phyloP scores from a whole-genome alignment of 2,329 filamentous ascomycete genomes.

The Polychaeton citri region DNA sequence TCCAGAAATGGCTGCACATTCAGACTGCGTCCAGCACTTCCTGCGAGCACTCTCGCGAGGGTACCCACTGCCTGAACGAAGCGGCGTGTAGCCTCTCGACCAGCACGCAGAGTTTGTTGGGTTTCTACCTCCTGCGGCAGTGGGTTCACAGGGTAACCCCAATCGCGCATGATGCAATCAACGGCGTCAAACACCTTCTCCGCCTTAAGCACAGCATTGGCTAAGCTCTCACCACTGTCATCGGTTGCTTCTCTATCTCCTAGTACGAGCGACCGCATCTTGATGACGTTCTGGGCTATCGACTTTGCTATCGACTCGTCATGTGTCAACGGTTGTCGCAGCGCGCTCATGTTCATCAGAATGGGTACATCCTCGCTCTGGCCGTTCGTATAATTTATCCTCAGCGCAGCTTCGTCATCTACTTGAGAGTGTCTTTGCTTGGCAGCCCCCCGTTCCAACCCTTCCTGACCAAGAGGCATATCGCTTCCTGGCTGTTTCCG shows the following conservation, averaged over 20 bases:
- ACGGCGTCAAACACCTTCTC: slow-evolving; percentile 39
- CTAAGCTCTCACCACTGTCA: slow-evolving; percentile 16
- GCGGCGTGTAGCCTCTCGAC: slow-evolving; percentile 42
- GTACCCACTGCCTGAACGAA: slow-evolving; percentile 51
- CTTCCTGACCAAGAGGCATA: slow-evolving; percentile 24
- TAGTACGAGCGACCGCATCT: slow-evolving; percentile 43
- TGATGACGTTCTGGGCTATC: slow-evolving; percentile 42
- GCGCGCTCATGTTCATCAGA: slow-evolving; percentile 7
- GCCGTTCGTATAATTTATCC: slow-evolving; percentile 47
- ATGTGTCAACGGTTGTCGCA: slow-evolving; percentile 32
- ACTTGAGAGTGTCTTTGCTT: slow-evolving; percentile 31
- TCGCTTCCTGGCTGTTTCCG: slow-evolving; percentile 30
- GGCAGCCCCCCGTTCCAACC: slow-evolving; percentile 9
- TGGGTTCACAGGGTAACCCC: slow-evolving; percentile 48
- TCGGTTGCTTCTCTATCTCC: slow-evolving; percentile 23
- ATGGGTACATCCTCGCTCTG: slow-evolving; percentile 46
- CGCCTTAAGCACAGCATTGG: slow-evolving; percentile 21
- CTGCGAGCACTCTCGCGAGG: slow-evolving; percentile 43
- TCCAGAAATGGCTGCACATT: slow-evolving; percentile 12
- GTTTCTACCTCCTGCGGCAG: slow-evolving; percentile 36
- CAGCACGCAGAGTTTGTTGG: slow-evolving; percentile 43
- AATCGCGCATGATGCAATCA: slow-evolving; percentile 40
- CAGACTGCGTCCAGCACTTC: slow-evolving; percentile 15
- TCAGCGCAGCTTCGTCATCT: slow-evolving; percentile 28
- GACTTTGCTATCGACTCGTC: slow-evolving; percentile 40